Conservation (phyloP, 805 yeast genomes). For the Lipomyces orientalis region DNA sequence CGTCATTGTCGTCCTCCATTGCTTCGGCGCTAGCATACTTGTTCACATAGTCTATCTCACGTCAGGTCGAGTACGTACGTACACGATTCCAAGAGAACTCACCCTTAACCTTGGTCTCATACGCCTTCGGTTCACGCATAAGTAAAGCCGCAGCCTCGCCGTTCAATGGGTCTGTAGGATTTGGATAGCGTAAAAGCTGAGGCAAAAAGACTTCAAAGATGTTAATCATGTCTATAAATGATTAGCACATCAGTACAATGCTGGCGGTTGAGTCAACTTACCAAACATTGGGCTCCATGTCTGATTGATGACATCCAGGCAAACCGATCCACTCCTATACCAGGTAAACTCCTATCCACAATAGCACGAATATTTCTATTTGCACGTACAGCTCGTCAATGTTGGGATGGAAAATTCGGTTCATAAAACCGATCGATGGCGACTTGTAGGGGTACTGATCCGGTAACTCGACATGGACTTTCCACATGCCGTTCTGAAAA, state of each 20-base stretch:
- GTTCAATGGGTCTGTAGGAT: slow-evolving; percentile 92
- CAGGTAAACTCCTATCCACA: background rate
- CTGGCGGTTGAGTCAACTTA: slow-evolving; percentile 11
- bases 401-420: slow-evolving; percentile 92
- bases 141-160: slow-evolving; percentile 85
- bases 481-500: slow-evolving; percentile 89
- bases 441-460: slow-evolving; percentile 95
- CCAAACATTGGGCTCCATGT: slow-evolving; percentile 98
- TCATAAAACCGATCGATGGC: slow-evolving; percentile 92
- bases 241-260: background rate
- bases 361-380: background rate
- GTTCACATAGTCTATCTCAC: slow-evolving; percentile 60
- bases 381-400: slow-evolving; percentile 69
- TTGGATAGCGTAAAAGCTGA: slow-evolving; percentile 87
- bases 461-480: slow-evolving; percentile 88
- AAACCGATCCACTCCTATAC: slow-evolving; percentile 72
- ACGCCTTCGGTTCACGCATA: slow-evolving; percentile 67
- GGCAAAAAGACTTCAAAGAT: slow-evolving; percentile 93
- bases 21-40: slow-evolving; percentile 66
- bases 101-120: slow-evolving; percentile 67
- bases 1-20: slow-evolving; percentile 54
- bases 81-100: background rate
- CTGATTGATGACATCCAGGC: slow-evolving; percentile 94
- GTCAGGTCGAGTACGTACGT: background rate
- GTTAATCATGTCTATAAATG: slow-evolving; percentile 62